Evolutionary conservation across 1,284 basidiomycete genomes (phyloP).

Genomic region (Cystobasidiaceae sp.): DNA sequence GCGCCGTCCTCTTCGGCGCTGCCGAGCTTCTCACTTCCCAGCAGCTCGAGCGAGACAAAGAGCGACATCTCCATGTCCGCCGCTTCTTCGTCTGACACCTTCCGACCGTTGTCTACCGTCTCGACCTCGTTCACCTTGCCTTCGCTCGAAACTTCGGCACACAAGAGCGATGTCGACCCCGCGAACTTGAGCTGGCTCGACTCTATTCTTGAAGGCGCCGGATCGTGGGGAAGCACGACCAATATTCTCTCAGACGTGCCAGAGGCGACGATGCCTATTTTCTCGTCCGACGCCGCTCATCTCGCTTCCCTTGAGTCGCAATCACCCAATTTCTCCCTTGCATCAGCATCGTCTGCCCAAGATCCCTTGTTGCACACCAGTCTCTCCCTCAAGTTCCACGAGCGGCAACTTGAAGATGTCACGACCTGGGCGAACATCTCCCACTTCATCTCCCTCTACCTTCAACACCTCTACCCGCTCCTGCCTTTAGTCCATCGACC

Average conservation of each 20-base stretch:
- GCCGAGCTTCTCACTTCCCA: not conserved
- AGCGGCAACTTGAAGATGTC: conserved; percentile 45
- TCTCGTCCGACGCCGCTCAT: not conserved
- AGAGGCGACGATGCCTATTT: conserved; percentile 12
- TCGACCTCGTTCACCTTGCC: not conserved
- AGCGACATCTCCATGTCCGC: not conserved
- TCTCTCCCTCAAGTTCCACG: not conserved
- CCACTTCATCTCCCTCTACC: conserved; percentile 47
- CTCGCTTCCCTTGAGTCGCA: not conserved
- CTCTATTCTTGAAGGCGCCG: conserved; percentile 17
- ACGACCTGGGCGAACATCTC: conserved; percentile 47
- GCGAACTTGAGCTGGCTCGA: conserved; percentile 14
- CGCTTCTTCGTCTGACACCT: not conserved
- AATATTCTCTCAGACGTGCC: conserved; percentile 1
- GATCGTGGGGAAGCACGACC: conserved; percentile 6
- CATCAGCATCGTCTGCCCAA: conserved; percentile 4
- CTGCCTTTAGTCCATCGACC: conserved; percentile 48
- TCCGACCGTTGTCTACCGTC: not conserved
- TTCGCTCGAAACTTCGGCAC: not conserved
- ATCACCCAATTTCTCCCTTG: conserved; percentile 12
- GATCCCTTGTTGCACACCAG: not conserved
- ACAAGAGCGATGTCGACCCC: conserved; percentile 1
- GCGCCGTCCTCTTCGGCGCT: not conserved
- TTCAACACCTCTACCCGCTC: conserved; percentile 47
- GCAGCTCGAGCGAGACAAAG: not conserved